A percentile compares a stretch with the other conserved stretches of the same genome.
These are phyloP conservation scores for Calonectria ilicicola DNA, from an alignment of 2,329 filamentous ascomycete species.

Conservation along the genomic window DNA sequence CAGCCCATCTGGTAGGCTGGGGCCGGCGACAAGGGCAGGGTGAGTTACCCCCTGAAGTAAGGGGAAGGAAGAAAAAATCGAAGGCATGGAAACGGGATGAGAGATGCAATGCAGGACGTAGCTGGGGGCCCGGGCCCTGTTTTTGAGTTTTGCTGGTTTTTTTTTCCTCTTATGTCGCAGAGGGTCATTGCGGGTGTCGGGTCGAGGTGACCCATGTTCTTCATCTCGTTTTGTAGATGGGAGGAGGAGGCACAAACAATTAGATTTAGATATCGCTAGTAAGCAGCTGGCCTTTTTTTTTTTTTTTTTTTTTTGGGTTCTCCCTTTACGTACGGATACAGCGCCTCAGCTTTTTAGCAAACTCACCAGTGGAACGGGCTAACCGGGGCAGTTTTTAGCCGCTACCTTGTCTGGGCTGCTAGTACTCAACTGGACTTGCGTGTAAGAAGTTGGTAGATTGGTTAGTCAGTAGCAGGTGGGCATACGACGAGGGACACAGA, in stretches of 20 bases:
- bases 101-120: slow-evolving; percentile 4
- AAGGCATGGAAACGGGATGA: background rate
- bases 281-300: background rate
- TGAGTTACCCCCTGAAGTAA: slow-evolving; percentile 3
- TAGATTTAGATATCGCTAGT: background rate
- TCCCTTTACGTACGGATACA: slow-evolving; percentile 3
- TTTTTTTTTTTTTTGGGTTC: background rate
- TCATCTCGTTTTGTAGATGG: background rate
- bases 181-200: slow-evolving; percentile 5
- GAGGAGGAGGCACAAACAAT: background rate
- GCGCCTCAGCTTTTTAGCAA: slow-evolving; percentile 13
- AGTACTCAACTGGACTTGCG: background rate
- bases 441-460: background rate
- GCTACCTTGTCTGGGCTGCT: background rate
- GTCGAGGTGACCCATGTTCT: background rate
- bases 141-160: background rate
- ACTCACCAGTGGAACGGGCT: background rate
- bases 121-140: slow-evolving; percentile 9
- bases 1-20: slow-evolving; percentile 15
- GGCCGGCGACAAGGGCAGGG: background rate
- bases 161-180: background rate
- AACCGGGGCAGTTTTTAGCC: slow-evolving; percentile 5
- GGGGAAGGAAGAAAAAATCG: slow-evolving; percentile 3
- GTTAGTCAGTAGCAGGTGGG: background rate
- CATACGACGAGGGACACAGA: slow-evolving; percentile 5